Base-by-base conservation (phyloP, 2,329 filamentous ascomycete species). In the Penicillium sp. region DNA sequence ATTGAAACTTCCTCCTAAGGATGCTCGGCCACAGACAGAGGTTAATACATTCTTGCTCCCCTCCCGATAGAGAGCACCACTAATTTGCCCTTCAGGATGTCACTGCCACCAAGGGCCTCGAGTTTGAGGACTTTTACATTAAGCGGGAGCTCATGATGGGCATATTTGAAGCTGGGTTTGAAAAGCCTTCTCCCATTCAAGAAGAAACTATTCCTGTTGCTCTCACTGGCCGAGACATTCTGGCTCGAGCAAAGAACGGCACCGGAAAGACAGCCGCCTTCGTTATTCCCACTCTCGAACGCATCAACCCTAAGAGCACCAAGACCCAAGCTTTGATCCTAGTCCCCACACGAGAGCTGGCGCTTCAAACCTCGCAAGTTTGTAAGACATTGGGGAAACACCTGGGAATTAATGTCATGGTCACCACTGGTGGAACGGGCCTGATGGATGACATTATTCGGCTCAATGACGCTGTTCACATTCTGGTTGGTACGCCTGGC, bases 321-420 rank as follows among this genome's bases (percentile, higher is more conserved):
- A 98, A 98, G 80, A 96, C 95, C 59, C 95, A 99, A 81, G 93
- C 91, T 67, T 85, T 99, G 61, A 96, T 99, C 68, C 87, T 99
- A 56, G 95, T 99, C 45, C 96, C 95, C 35, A 99, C 95, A 62
- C 85, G 95, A 85, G 95, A 99, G 80, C 83, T 99, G 68, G 96
- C 96, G 54, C 88, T 99, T 77, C 95, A 99, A 78, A 99, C 95
- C 59, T 99, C 96, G 49, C 95, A 99, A 78, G 95, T 99, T 65
- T 99, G 95, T 86, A 99, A 98, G 82, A 97, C 89, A 13, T 85
- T 99, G 47, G 96, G 96, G 62, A 98, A 99, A 79, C 93, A 99
- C 73, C 87, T 99, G 42, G 92, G 92, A 56, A 84, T 99, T 78
- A 98, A 99, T 71, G 93, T 99, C 71, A 99, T 99, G 96, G 96